These are phyloP conservation scores for Zygosaccharomyces sapae DNA, from an alignment of 1,139 yeast species.

Conservation along the genomic window DNA sequence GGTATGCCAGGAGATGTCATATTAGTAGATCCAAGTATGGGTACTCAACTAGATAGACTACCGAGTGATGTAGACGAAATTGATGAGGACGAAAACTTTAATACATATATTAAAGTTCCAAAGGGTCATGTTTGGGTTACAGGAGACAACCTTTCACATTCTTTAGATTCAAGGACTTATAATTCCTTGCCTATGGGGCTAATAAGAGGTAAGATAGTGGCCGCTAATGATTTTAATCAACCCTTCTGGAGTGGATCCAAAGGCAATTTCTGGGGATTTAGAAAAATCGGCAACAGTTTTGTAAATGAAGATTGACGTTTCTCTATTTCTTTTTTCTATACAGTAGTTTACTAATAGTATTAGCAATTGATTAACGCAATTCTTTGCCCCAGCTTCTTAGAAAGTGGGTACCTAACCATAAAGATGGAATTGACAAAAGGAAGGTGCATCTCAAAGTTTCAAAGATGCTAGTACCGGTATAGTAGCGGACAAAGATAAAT, in stretches of 20 bases:
- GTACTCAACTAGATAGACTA: constrained; percentile 40
- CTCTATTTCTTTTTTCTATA: constrained; percentile 5
- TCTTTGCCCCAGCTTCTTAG: constrained; percentile 37
- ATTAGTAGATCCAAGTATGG: constrained; percentile 71
- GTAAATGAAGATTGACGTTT: constrained; percentile 24
- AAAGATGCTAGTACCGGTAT: constrained; percentile 67
- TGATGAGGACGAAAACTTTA: constrained; percentile 37
- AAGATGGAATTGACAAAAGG: constrained; percentile 49
- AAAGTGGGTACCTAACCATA: constrained; percentile 66
- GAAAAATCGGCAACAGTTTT: constrained; percentile 49
- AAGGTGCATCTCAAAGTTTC: constrained; percentile 54
- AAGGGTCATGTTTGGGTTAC: constrained; percentile 97
- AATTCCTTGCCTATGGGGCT: constrained; percentile 85
- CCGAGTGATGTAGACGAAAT: constrained; percentile 13
- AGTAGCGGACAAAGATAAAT: constrained; percentile 61
- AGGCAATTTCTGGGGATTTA: constrained; percentile 49
- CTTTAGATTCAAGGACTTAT: constrained; percentile 84
- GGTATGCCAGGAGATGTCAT: constrained; percentile 95
- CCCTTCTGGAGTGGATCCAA: constrained; percentile 36
- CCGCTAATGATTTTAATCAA: constrained; percentile 45
- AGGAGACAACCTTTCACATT: constrained; percentile 84
- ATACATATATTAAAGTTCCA: constrained; percentile 65
- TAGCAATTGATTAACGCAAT: constrained; percentile 3
- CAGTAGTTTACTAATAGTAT: neutral
- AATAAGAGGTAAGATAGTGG: constrained; percentile 82